Evolutionary conservation across 2,329 filamentous ascomycete species (phyloP).

Genomic region (Plectosphaerella cucumerina): DNA sequence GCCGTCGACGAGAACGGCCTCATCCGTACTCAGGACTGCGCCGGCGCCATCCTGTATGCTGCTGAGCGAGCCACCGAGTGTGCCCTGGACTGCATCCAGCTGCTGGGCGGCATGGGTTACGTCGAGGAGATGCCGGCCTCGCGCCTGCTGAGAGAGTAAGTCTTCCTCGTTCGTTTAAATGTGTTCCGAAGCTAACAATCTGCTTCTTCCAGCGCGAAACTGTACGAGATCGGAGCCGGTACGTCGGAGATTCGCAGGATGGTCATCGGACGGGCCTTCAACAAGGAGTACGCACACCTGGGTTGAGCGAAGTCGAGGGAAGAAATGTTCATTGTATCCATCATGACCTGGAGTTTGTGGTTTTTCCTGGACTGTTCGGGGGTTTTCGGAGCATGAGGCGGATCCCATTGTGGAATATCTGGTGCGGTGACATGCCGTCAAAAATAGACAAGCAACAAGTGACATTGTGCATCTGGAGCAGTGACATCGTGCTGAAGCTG

Average conservation of each 20-base stretch:
- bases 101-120: conserved; percentile 93
- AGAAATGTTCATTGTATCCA: neutral
- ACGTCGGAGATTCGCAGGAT: conserved; percentile 92
- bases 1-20: conserved; percentile 71
- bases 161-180: conserved; percentile 9
- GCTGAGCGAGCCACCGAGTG: conserved; percentile 87
- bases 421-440: no score
- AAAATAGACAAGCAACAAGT: no score
- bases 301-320: neutral
- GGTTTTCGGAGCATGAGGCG: no score
- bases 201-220: conserved; percentile 46
- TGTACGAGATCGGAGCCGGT: conserved; percentile 96
- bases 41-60: conserved; percentile 88
- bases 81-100: conserved; percentile 82
- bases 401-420: no score
- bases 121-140: conserved; percentile 93
- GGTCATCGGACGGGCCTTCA: conserved; percentile 90
- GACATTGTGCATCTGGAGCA: no score
- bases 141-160: conserved; percentile 68
- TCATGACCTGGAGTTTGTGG: neutral
- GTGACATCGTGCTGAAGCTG: no score
- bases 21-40: conserved; percentile 86
- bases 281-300: conserved; percentile 66
- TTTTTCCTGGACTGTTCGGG: no score
- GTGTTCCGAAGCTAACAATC: neutral